A percentile compares a stretch with the other conserved stretches of the same genome.
Evolutionary conservation across 164 flowering plant genomes (phyloP).

Genomic region (Pachysandra terminalis): DNA sequence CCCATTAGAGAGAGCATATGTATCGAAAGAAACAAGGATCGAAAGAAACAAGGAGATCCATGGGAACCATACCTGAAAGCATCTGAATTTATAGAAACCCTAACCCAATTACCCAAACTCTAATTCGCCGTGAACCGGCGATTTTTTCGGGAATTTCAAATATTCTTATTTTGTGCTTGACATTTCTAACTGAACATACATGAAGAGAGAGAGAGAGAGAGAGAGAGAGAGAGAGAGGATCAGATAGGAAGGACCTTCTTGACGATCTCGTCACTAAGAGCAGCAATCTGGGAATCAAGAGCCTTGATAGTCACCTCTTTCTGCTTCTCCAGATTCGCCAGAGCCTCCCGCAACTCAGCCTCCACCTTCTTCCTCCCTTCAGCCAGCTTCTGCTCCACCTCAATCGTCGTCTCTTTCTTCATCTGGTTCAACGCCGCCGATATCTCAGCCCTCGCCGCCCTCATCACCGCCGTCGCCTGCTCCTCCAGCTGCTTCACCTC

Average conservation of each 20-base stretch:
- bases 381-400: constrained; percentile 65
- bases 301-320: constrained; percentile 78
- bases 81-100: too few relatives aligned
- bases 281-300: constrained; percentile 80
- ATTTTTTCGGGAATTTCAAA: too few relatives aligned
- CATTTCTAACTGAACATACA: too few relatives aligned
- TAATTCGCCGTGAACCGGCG: too few relatives aligned
- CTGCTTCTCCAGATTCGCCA: constrained; percentile 66
- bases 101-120: too few relatives aligned
- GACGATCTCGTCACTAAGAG: constrained; percentile 78
- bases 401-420: constrained; percentile 86
- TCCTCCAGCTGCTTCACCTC: constrained; percentile 95
- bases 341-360: constrained; percentile 78
- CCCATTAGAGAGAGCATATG: too few relatives aligned
- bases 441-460: constrained; percentile 92
- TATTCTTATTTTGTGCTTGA: too few relatives aligned
- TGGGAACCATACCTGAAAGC: too few relatives aligned
- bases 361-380: constrained; percentile 85
- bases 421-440: constrained; percentile 84
- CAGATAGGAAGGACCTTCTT: constrained; percentile 77
- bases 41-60: too few relatives aligned
- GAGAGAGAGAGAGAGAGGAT: not conserved
- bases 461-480: constrained; percentile 78
- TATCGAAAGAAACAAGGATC: too few relatives aligned
- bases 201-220: too few relatives aligned